Evolutionary conservation across 108 stramenopile species (phyloP).

Genomic region (Cyclostephanos invisitatus): DNA sequence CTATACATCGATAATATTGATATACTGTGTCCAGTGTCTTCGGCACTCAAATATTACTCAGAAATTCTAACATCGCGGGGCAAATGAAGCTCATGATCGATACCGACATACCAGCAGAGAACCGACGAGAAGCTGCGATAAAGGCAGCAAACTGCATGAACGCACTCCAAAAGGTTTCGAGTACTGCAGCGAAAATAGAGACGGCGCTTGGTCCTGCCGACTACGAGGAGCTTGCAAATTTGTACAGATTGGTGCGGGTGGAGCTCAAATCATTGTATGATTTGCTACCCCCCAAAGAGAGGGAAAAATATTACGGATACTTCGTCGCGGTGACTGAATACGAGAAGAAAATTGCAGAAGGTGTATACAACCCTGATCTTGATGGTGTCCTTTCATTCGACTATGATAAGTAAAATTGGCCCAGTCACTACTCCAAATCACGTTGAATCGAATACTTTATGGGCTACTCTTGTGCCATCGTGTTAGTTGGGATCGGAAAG

Average conservation of each 20-base stretch:
- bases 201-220: slow-evolving; percentile 46
- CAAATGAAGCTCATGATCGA: slow-evolving; percentile 69
- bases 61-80: slow-evolving; percentile 63
- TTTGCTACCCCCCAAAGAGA: slow-evolving; percentile 56
- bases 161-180: slow-evolving; percentile 52
- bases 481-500: no score
- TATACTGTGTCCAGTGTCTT: slow-evolving; percentile 30
- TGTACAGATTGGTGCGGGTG: slow-evolving; percentile 53
- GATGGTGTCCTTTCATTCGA: slow-evolving; percentile 39
- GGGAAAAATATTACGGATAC: slow-evolving; percentile 67
- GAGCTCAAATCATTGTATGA: slow-evolving; percentile 59
- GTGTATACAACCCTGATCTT: slow-evolving; percentile 65
- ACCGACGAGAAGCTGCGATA: slow-evolving; percentile 40
- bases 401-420: no score
- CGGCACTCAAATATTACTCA: slow-evolving; percentile 62
- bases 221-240: slow-evolving; percentile 57
- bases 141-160: slow-evolving; percentile 62
- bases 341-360: slow-evolving; percentile 68
- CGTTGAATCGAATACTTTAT: no score
- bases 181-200: slow-evolving; percentile 45
- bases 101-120: slow-evolving; percentile 52
- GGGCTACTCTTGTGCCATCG: no score
- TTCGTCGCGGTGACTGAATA: slow-evolving; percentile 70
- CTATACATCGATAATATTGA: not conserved
- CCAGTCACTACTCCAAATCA: no score